Evolutionary conservation across 2,329 filamentous ascomycete genomes (phyloP).

Genomic region (Neoarthrinium moseri): DNA sequence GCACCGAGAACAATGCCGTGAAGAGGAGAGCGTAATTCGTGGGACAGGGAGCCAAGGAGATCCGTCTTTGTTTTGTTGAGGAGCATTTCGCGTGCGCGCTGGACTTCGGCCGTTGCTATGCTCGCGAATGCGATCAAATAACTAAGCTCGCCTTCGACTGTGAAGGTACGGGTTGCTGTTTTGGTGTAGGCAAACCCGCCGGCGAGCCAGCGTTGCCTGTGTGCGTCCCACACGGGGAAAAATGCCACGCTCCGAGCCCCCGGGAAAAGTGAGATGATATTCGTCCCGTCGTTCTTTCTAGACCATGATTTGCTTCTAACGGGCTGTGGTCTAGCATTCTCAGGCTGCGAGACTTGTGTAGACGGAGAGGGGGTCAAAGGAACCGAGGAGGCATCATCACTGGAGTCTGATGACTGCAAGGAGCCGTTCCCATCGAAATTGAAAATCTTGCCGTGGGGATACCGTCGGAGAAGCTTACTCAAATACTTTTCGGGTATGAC

Average conservation of each 20-base stretch:
- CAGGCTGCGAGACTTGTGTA: background rate
- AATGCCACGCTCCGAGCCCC: slow-evolving; percentile 44
- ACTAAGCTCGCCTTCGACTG: slow-evolving; percentile 44
- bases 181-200: slow-evolving; percentile 49
- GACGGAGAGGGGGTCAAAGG: background rate
- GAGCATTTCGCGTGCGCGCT: slow-evolving; percentile 35
- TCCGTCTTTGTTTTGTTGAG: slow-evolving; percentile 52
- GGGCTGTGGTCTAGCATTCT: too few relatives aligned
- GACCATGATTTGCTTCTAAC: background rate
- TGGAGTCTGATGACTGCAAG: slow-evolving; percentile 27
- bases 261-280: slow-evolving; percentile 30
- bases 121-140: slow-evolving; percentile 50
- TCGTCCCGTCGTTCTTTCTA: background rate
- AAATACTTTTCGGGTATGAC: slow-evolving; percentile 37
- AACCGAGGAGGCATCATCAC: background rate
- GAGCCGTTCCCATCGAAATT: slow-evolving; percentile 39
- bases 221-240: slow-evolving; percentile 46
- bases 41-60: slow-evolving; percentile 58
- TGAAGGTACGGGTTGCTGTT: slow-evolving; percentile 39
- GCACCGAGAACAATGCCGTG: slow-evolving; percentile 57
- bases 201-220: slow-evolving; percentile 46
- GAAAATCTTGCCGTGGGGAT: slow-evolving; percentile 46
- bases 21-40: slow-evolving; percentile 59
- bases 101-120: slow-evolving; percentile 55
- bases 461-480: slow-evolving; percentile 37